phyloP scores from a whole-genome alignment of 176 grass and related monocot genomes.

The Hordeum vulgare region DNA sequence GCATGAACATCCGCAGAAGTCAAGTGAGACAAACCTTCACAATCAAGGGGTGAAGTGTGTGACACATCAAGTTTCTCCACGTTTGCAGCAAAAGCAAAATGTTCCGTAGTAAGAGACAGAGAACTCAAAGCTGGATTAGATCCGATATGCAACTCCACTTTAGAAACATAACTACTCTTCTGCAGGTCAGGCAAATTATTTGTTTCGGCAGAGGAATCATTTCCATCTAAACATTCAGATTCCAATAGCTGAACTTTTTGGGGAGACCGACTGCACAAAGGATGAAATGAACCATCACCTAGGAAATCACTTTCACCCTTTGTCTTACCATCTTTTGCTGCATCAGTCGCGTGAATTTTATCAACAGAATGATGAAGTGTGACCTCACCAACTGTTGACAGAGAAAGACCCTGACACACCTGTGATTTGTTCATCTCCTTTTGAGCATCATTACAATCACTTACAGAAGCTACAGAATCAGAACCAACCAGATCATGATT shows the following conservation, averaged over 20 bases:
- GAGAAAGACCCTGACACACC: background rate
- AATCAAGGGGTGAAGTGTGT: background rate
- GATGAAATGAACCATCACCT: slow-evolving; percentile 18
- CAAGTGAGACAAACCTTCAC: slow-evolving; percentile 11
- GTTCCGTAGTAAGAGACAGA: slow-evolving; percentile 2
- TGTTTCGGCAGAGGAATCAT: slow-evolving; percentile 22
- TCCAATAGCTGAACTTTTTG: slow-evolving; percentile 21
- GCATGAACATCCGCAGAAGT: slow-evolving; percentile 7
- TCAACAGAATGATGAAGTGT: slow-evolving; percentile 12
- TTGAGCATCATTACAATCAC: slow-evolving; percentile 18
- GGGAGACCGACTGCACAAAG: background rate
- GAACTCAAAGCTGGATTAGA: slow-evolving; percentile 17
- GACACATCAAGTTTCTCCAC: slow-evolving; percentile 27
- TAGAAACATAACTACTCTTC: slow-evolving; percentile 9
- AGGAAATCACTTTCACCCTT: slow-evolving; percentile 21
- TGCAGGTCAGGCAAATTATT: slow-evolving; percentile 22
- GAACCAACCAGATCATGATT: slow-evolving; percentile 6
- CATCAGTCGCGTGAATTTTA: slow-evolving; percentile 16
- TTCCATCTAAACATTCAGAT: background rate
- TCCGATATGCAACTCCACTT: slow-evolving; percentile 23
- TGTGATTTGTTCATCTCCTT: slow-evolving; percentile 18
- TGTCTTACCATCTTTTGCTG: slow-evolving; percentile 12
- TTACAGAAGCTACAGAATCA: slow-evolving; percentile 21
- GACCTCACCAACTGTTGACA: background rate
- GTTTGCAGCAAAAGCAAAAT: slow-evolving; percentile 4